These are phyloP conservation scores for Russula ochroleuca DNA, from an alignment of 768 basidiomycete species.

Conservation along the genomic window DNA sequence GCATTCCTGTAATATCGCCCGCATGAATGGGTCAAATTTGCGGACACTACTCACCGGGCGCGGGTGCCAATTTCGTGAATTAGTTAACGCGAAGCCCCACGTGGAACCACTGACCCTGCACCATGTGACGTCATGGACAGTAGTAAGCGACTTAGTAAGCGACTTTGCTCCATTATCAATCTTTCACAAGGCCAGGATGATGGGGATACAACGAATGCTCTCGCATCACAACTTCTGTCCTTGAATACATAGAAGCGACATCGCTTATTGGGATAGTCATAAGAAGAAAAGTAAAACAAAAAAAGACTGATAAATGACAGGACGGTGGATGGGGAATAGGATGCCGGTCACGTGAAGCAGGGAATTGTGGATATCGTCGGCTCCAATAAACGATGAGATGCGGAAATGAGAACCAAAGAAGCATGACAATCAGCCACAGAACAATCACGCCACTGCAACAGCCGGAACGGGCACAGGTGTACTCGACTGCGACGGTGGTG, in stretches of 20 bases:
- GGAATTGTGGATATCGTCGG: conserved; percentile 20
- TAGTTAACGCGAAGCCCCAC: too few species aligned
- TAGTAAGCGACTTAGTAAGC: not conserved
- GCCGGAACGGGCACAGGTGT: conserved; percentile 17
- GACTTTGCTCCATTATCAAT: not conserved
- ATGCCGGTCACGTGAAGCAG: conserved; percentile 6
- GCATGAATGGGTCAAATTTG: too few species aligned
- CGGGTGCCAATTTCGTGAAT: too few species aligned
- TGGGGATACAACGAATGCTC: not conserved
- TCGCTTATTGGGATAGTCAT: not conserved
- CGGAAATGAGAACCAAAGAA: not conserved
- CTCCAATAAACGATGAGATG: conserved; percentile 12
- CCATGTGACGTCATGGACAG: conserved; percentile 4
- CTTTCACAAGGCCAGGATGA: not conserved
- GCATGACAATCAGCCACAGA: not conserved
- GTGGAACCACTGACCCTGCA: not conserved
- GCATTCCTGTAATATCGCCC: too few species aligned
- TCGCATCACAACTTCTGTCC: conserved; percentile 2
- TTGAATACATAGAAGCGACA: conserved; percentile 4
- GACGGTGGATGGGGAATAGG: not conserved
- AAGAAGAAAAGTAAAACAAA: not conserved
- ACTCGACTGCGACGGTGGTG: conserved; percentile 17
- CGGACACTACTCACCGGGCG: too few species aligned
- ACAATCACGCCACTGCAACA: conserved; percentile 22
- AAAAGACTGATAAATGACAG: conserved; percentile 4